Conservation (phyloP, 495 filamentous ascomycete genomes). For the Xylaria acuta region DNA sequence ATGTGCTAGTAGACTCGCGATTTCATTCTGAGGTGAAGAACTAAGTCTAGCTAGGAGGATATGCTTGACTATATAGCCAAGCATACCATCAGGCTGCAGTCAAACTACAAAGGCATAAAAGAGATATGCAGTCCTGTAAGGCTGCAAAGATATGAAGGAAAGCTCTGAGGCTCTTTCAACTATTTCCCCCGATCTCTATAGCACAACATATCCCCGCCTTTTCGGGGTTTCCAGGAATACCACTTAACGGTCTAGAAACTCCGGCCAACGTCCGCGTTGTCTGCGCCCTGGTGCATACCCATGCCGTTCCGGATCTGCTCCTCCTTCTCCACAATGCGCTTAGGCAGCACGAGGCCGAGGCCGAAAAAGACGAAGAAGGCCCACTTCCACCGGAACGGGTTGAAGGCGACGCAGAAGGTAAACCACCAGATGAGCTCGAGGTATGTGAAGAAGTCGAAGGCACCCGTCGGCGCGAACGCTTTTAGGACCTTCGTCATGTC, state of each 20-base stretch:
- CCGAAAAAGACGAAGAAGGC: constrained; percentile 80
- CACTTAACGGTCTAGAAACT: constrained; percentile 57
- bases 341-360: constrained; percentile 69
- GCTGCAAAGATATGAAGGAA: no score
- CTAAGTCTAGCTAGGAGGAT: no score
- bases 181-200: neutral
- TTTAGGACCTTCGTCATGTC: constrained; percentile 83
- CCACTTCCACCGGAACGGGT: constrained; percentile 88
- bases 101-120: no score
- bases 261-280: constrained; percentile 44
- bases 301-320: constrained; percentile 59
- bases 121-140: no score
- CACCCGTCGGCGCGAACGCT: constrained; percentile 66
- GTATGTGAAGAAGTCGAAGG: constrained; percentile 91
- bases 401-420: constrained; percentile 74
- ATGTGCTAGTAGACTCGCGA: no score
- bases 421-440: constrained; percentile 87
- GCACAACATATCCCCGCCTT: neutral
- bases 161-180: no score
- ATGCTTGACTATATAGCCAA: no score
- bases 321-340: constrained; percentile 69
- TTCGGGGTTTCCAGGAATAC: neutral
- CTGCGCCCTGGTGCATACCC: constrained; percentile 36
- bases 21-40: no score
- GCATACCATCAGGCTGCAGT: no score